Base-by-base conservation (phyloP, 192 early-diverging fungal species). In the Linnemannia elongata region DNA sequence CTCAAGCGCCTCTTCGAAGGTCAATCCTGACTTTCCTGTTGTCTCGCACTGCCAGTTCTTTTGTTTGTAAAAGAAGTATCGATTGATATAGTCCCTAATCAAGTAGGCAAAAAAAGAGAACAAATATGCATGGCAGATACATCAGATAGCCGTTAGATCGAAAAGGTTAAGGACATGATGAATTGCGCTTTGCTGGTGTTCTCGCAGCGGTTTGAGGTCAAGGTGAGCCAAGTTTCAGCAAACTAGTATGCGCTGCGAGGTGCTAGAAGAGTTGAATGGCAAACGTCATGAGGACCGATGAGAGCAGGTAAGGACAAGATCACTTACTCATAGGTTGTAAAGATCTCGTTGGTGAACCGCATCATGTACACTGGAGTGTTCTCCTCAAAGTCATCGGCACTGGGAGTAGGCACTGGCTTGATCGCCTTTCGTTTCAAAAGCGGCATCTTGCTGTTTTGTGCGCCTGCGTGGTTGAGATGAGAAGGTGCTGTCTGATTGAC, bases 1-100 rank as follows among this genome's bases (percentile, higher is more conserved):
- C 49, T 93, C 85, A 30, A 95, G 84, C 1, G 98, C 98, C 78
- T 97, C 93, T 76, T 94, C 92, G 77, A 94, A 99, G 0, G 95
- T 97, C 70, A 99, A 87, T 55, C 92, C 88, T 33, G 88, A 84
- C 79, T 94, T 95, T 1, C 97, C 96, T 2, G 96, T 96, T 8
- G 90, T 89, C 63, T 92, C 91, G 88, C 97, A 98, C 76, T 95
- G 91, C 94, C 97, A 99, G 35, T 92, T 84, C 52, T 90, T 91
- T 74, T 94, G 93, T 35, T 91, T 90, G 79, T 97, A 97, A 20
- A 96, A 89, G 38, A 88, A 79, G 55, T 92, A 89, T 13, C 95
- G 92, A 7, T 91, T 92, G 52, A 94, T 85, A 81, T 95, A 97
- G 38, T 95, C 92, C 7, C 96, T 96, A 88, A 57, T 55, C 41